Base-by-base conservation (phyloP, 768 basidiomycete species). In the Sporobolomyces roseus region DNA sequence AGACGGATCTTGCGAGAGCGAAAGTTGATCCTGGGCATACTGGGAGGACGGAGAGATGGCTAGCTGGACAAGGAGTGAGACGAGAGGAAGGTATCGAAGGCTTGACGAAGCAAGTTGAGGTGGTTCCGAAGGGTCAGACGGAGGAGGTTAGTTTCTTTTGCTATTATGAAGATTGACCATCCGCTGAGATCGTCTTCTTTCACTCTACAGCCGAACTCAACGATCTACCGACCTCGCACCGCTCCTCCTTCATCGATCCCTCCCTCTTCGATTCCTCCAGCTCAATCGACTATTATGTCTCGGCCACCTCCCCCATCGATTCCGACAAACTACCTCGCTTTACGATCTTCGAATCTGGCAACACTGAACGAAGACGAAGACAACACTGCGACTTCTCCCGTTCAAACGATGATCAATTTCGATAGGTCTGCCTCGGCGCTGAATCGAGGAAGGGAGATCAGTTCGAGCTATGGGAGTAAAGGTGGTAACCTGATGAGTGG, bases 191-290 rank as follows among this genome's bases (percentile, higher is more conserved):
- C 38, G 9, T 41, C 38, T 41, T 41, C 45, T 14, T 23, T 23
- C 13, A 10, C 25, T 50, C 9, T 29, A 29, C 25, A 46, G 30
- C 4, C 23, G 7, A 19, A 10, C 2, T n/a, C 30, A 45, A 36
- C 36, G 1, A 50, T 65, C 48, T 65, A 29, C 45, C 69, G 69
- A 21, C 69, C 69, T n/a, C 64, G 54, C 3, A 66, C 69, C 13
- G 69, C 69, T 3, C 69, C 69, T 36, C 69, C 69, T 10, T 65
- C 69, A 1, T 55, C 69, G 2, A 29, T 70, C 16, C 50, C 48
- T 25, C 41, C 45, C 3, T 30, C 48, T 25, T 29, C 65, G 8
- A 36, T 43, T 25, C 30, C 36, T 33, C 30, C 61, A 50, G 30
- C 49, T 35, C 35, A 14, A 12, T 30, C 35, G 49, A 4, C 10